Evolutionary conservation across 202 grass and related monocot species (phyloP), one percentile per base, ranked within the genome.

Genomic region (Thinopyrum obtusiflorum): DNA sequence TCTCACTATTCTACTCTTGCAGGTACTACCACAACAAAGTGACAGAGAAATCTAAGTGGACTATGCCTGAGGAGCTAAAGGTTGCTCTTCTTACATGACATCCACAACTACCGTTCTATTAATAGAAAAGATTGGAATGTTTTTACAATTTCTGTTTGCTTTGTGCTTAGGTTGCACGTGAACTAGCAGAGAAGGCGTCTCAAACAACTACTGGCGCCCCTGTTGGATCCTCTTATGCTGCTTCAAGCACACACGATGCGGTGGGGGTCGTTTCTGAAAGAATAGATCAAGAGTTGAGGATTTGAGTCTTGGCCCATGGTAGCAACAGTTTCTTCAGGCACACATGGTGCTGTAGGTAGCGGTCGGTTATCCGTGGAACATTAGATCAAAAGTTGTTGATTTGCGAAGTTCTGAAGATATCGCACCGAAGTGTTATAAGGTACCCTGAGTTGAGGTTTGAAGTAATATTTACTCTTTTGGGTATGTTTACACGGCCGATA

Each of bases 1-100:
- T 76, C 84, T 81, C 57, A 77, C 1, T 67, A 23, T 81, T 80
- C 20, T 73, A 31, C 36, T 47, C 9, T 68, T 90, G 15, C 68
- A 99, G 97, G 85, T 99, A 94, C 68, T 99, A 99, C 80, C 91
- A 92, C 67, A 99, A 97, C 87, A 99, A 90, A 77, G 87, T 92
- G 44, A 97, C 92, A 17, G 89, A 87, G 39, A 82, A 94, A 86
- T 99, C 97, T 20, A 87, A 89, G 82, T 99, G 97, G 97, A 91
- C 69, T 86, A 99, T 99, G 67, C 97, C 97, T 87, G 97, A 90
- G 33, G 92, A 99, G 55, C 88, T 99, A 46, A 99, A 97, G 93
- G 97, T 99, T 92, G 73, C 13, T 82, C 11, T 81, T 80, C 53
- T 53, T 27, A 26, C 40, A 1, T 80, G 26, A 11, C 1, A 36